Evolutionary conservation across 805 yeast species (phyloP), one percentile per base, ranked within the genome.

Genomic region (Groenewaldozyma salmanticensis): DNA sequence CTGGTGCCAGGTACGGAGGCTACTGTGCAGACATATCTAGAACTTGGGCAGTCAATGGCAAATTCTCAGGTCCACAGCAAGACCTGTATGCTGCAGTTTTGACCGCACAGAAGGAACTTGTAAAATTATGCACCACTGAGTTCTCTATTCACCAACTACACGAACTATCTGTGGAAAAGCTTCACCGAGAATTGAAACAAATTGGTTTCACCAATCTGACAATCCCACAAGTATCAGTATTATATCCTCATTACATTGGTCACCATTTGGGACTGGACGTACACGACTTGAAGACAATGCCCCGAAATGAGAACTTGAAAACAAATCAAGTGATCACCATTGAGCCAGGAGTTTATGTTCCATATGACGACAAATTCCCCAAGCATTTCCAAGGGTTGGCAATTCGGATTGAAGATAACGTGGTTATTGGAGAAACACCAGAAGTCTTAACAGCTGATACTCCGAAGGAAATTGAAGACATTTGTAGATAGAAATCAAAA

Each of bases 1-100:
- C 97, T 3, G 94, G 94, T 1, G 99, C 97, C 3, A 73, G 82
- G 38, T 59, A 81, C 33, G 98, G 97, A 32, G 96, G 96, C 1
- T 92, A 92, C 60, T 79, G 95, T 55, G 79, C 96, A 1, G 99
- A 92, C 61, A 92, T 92, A 35, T 88, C 97, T 2, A 72, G 99
- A 48, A 81, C 96, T 0, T 92, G 97, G 96, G 7, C 29, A 24
- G 80, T 78, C 37, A 72, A 40, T 37, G 85, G 94, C 2, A 65
- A 62, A 37, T 92, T 92, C 58, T 62, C 82, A 2, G 74, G 67
- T 6, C 77, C 95, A 2, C 98, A 92, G 60, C 71, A 71, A 39
- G 97, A 90, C 45, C 62, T 92, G 17, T 92, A 92, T 57, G 81
- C 85, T 52, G 95, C 90, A 2, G 95, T 92, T 4, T 64, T 92